Evolutionary conservation across 305 asterid species (phyloP).

Genomic region (Fraxinus dipetala): DNA sequence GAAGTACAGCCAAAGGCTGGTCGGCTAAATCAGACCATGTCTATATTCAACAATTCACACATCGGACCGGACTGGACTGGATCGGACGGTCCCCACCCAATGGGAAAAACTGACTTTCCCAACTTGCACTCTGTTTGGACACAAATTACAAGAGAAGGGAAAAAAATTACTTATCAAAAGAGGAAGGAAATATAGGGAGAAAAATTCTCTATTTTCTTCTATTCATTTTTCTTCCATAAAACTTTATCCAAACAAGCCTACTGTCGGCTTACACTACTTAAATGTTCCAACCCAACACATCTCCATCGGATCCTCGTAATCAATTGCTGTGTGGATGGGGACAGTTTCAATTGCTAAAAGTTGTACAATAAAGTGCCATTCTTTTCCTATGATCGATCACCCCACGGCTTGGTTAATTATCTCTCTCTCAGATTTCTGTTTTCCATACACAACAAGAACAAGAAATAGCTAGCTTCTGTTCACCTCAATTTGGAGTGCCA

Average conservation of each 20-base stretch:
- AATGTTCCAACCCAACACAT: slow-evolving; percentile 55
- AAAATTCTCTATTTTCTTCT: background rate
- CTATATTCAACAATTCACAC: no score
- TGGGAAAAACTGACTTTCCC: no score
- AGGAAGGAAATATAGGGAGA: background rate
- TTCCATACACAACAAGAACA: background rate
- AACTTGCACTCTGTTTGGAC: no score
- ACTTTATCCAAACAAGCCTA: background rate
- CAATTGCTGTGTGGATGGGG: slow-evolving; percentile 66
- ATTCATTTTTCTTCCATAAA: background rate
- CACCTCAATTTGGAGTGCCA: slow-evolving; percentile 25
- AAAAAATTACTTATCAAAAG: background rate
- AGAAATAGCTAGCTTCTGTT: background rate
- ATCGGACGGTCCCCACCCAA: no score
- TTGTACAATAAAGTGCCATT: no score
- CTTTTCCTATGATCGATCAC: background rate
- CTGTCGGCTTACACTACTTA: slow-evolving; percentile 23
- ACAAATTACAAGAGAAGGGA: no score
- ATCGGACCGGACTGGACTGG: no score
- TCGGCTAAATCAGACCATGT: no score
- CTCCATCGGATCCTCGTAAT: slow-evolving; percentile 42
- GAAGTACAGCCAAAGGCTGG: no score
- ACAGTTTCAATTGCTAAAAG: slow-evolving; percentile 35
- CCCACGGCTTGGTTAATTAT: no score
- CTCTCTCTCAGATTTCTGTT: background rate